Base-by-base conservation (phyloP, 257 asterid species). In the Datura wrightii region DNA sequence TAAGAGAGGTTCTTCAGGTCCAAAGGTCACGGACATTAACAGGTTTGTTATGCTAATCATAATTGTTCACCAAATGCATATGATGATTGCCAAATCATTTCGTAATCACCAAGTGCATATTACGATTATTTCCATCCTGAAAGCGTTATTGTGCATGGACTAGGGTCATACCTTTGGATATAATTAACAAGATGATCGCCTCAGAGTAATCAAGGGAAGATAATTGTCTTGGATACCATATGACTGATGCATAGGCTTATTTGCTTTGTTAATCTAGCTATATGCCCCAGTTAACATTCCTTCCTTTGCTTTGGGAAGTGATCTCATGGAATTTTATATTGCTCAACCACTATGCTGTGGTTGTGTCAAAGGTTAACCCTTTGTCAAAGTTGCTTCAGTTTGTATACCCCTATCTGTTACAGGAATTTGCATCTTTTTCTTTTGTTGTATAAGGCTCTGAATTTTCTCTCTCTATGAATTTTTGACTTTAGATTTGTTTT, bases 401-500 rank as follows among this genome's bases (percentile, higher is more conserved):
- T 36, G 46, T 79, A 9, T 74, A 72, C 81, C 19, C 18, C 8
- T 48, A 55, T 31, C 31, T 52, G 60, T 50, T 52, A 31, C 63
- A 78, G 2, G 16, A 78, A 31, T 52, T 78, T 31, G 48, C 82
- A 78, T 78, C 31, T 52, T 78, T 7, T 50, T 13, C 6, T 36
- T 76, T 24, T 48, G 44, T 74, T 48, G 60, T 74, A 2, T 52
- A 3, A 74, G 44, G 46, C 31, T 78, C 58, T 78, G 31, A 78
- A 10, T 31, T 52, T 54, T n/a, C 70, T 54, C 62, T 78, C 78
- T 53, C 72, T 63, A 85, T 55, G 86, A 78, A 60, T 85, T 84
- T 72, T 69, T 79, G 54, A 81, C 79, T 79, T 80, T 65, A 94
- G 99, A 90, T 94, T 93, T 67, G 98, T 96, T 44, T 46, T 86